These are phyloP conservation scores for Phytopythium oedochilum DNA, from an alignment of 352 stramenopile genomes.

Conservation along the genomic window DNA sequence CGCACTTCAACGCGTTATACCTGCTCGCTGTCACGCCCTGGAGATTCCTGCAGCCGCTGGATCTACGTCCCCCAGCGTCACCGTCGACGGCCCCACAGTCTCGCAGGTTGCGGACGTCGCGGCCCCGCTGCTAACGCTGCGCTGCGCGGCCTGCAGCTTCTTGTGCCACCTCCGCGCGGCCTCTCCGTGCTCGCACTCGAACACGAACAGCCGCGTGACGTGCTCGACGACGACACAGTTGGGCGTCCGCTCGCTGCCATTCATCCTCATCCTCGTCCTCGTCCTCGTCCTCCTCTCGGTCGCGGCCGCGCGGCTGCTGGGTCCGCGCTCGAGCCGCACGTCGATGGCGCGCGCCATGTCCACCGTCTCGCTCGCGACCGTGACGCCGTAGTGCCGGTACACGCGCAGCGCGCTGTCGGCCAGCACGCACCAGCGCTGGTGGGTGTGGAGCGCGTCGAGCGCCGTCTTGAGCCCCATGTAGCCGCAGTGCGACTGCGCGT, in stretches of 20 bases:
- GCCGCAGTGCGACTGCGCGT: conserved; percentile 50
- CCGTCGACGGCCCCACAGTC: too few species aligned
- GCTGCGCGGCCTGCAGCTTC: conserved; percentile 43
- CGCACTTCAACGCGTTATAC: too few species aligned
- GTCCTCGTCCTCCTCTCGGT: neutral
- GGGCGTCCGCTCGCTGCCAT: neutral
- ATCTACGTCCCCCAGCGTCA: too few species aligned
- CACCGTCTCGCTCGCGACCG: conserved; percentile 49
- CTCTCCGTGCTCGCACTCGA: conserved; percentile 46
- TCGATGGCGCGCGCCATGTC: conserved; percentile 50
- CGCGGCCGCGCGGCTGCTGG: conserved; percentile 1
- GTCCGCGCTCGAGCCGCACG: conserved; percentile 25
- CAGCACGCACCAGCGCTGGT: conserved; percentile 66
- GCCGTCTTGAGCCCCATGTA: conserved; percentile 67
- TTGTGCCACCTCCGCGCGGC: conserved; percentile 55
- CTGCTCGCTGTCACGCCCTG: too few species aligned
- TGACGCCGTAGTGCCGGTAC: conserved; percentile 74
- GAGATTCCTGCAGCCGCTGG: too few species aligned
- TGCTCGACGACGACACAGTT: conserved; percentile 38
- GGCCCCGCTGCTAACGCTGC: too few species aligned
- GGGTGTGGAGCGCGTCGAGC: conserved; percentile 55
- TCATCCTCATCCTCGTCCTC: neutral
- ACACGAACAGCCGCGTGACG: conserved; percentile 41
- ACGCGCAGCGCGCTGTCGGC: conserved; percentile 55
- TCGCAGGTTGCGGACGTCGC: too few species aligned